Evolutionary conservation across 108 stramenopile genomes (phyloP).

Genomic region (Aurantiochytrium sp.): DNA sequence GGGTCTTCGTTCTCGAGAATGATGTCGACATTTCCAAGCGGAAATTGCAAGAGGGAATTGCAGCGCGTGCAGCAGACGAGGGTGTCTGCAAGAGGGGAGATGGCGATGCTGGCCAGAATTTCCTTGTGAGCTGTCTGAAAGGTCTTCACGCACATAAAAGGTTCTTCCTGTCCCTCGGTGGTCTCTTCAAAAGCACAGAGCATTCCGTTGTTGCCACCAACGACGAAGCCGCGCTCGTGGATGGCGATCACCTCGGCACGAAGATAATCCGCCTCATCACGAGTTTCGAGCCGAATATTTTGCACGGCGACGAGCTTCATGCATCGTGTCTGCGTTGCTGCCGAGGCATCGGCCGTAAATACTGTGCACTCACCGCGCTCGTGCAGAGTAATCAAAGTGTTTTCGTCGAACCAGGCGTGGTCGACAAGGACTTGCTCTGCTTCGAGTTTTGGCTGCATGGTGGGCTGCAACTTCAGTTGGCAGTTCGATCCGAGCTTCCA

Average conservation of each 20-base stretch:
- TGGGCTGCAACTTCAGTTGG: not conserved
- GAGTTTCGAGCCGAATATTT: not conserved
- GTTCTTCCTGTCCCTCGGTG: constrained; percentile 5
- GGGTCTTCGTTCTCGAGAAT: constrained; percentile 14
- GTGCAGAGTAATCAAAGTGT: not conserved
- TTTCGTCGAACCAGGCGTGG: constrained; percentile 13
- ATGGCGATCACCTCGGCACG: not conserved
- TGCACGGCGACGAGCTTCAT: not conserved
- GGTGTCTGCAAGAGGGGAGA: not conserved
- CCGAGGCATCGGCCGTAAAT: not conserved
- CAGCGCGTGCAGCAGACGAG: not conserved
- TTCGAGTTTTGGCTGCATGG: not conserved
- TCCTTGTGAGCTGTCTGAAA: not conserved
- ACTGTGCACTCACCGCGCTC: not conserved
- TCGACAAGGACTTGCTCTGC: not conserved
- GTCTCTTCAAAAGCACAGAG: constrained; percentile 19
- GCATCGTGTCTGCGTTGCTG: not conserved
- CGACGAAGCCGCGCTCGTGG: constrained; percentile 16
- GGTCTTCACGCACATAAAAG: not conserved
- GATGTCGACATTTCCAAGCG: constrained; percentile 21
- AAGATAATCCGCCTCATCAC: not conserved
- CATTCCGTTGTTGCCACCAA: constrained; percentile 22
- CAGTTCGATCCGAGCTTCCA: not conserved
- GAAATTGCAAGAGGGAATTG: not conserved
- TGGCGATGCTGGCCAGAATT: not conserved